Base-by-base conservation (phyloP, 2,329 filamentous ascomycete species). In the Aspergillus sp. region DNA sequence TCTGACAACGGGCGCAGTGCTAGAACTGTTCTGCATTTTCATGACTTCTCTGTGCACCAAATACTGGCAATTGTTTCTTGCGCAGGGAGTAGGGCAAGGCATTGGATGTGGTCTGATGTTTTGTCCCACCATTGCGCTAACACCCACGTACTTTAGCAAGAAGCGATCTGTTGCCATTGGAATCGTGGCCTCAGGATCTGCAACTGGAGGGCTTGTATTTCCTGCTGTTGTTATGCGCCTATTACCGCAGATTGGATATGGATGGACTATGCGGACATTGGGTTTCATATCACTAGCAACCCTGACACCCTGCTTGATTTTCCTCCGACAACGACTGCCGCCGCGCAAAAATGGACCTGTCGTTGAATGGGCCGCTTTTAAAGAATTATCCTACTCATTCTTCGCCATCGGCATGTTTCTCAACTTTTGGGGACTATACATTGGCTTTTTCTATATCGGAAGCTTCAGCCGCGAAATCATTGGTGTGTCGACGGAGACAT, bases 171-270 rank as follows among this genome's bases (percentile, higher is more conserved):
- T 88, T 2, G 87, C 86, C 1, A 77, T 89, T 17, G 84, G 84
- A 0, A 77, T 87, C 7, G 79, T 79, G 9, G 83, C 85, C 0
- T 82, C 81, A 0, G 88, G 88, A 1, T 84, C 83, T 24, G 81
- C 81, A 0, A 82, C 82, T 0, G 88, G 87, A 1, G 86, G 86
- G 0, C 74, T 89, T 20, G 77, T 89, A 3, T 90, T 87, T 66
- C 86, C 87, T 0, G 76, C 83, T 2, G 78, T 85, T 17, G 77
- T 82, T 1, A 76, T 80, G 64, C 80, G 85, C 54, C 71, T 89
- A 11, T 72, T 88, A 2, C 83, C 85, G 0, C 77, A 75, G 17
- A 73, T 89, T 3, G 87, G 87, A 0, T 89, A 88, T 65, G 77
- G 78, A 0, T 89, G 86, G 85, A 86, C 87, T 0, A 79, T 87